phyloP scores from a whole-genome alignment of 169 alveolate genomes.

The Plasmodium coatneyi region DNA sequence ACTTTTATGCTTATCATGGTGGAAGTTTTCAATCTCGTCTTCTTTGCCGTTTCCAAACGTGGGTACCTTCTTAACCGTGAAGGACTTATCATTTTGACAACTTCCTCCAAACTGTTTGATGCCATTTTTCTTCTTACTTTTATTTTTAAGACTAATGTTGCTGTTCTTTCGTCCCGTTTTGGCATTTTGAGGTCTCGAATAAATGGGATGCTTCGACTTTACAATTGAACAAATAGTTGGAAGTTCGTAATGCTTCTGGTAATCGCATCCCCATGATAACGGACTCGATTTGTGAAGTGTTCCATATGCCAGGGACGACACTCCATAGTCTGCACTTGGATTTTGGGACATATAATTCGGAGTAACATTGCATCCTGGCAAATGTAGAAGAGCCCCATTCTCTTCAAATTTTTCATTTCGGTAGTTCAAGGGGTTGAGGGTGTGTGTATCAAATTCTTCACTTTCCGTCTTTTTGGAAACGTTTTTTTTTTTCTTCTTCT shows the following conservation, averaged over 20 bases:
- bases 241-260: conserved; percentile 70
- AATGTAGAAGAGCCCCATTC: conserved; percentile 64
- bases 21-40: neutral
- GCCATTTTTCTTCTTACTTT: neutral
- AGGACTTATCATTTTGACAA: neutral
- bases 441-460: conserved; percentile 51
- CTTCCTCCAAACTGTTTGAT: neutral
- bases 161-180: neutral
- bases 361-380: conserved; percentile 59
- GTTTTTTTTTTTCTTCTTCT: conserved; percentile 33
- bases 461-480: conserved; percentile 29
- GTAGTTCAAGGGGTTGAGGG: conserved; percentile 51
- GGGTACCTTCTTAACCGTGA: conserved; percentile 25
- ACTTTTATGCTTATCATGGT: neutral
- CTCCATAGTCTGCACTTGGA: conserved; percentile 45
- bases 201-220: conserved; percentile 75
- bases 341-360: conserved; percentile 41
- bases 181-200: conserved; percentile 40
- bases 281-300: conserved; percentile 74
- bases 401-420: conserved; percentile 70
- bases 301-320: conserved; percentile 58
- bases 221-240: conserved; percentile 77
- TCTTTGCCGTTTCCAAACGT: conserved; percentile 67
- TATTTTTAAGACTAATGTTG: neutral
- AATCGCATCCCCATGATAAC: conserved; percentile 63